Percentiles rank a stretch among this genome's conserved stretches.
Conservation (phyloP, 2,329 filamentous ascomycete genomes). For the Fusarium veterinarium region DNA sequence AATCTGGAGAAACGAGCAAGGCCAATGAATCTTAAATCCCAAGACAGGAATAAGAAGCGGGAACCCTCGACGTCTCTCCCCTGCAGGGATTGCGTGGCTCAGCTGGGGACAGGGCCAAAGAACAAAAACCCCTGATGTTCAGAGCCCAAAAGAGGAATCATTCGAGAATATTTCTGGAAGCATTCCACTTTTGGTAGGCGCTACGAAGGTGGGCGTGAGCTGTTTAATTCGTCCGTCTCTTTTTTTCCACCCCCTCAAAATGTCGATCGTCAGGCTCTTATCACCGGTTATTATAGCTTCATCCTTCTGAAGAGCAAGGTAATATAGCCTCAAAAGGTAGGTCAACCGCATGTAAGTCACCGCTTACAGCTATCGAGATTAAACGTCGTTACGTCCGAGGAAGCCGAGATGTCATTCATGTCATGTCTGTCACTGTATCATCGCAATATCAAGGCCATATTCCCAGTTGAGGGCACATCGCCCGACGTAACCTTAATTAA, state of each 20-base stretch:
- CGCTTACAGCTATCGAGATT: not conserved
- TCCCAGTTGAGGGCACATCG: slow-evolving; percentile 17
- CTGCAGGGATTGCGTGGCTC: slow-evolving; percentile 26
- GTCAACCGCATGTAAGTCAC: not conserved
- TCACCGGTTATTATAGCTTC: slow-evolving; percentile 2
- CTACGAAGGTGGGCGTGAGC: slow-evolving; percentile 27
- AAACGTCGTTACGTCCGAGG: not conserved
- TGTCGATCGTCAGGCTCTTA: slow-evolving; percentile 20
- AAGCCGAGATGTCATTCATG: not conserved
- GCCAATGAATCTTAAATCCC: not conserved
- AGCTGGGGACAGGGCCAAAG: not conserved
- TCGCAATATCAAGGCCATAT: not conserved
- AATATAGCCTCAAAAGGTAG: not conserved
- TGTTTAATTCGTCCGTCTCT: not conserved
- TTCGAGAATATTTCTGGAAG: slow-evolving; percentile 45
- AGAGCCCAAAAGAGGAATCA: slow-evolving; percentile 26
- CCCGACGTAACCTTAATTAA: slow-evolving; percentile 27
- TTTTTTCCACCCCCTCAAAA: not conserved
- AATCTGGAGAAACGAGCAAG: slow-evolving; percentile 3
- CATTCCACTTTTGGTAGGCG: slow-evolving; percentile 9
- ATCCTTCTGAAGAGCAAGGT: not conserved
- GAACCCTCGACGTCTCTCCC: not conserved
- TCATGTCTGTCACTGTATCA: not conserved
- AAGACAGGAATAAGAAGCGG: not conserved
- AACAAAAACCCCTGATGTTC: slow-evolving; percentile 18